Conservation (phyloP, 2,329 filamentous ascomycete species). For the Stagonosporopsis vannaccii region DNA sequence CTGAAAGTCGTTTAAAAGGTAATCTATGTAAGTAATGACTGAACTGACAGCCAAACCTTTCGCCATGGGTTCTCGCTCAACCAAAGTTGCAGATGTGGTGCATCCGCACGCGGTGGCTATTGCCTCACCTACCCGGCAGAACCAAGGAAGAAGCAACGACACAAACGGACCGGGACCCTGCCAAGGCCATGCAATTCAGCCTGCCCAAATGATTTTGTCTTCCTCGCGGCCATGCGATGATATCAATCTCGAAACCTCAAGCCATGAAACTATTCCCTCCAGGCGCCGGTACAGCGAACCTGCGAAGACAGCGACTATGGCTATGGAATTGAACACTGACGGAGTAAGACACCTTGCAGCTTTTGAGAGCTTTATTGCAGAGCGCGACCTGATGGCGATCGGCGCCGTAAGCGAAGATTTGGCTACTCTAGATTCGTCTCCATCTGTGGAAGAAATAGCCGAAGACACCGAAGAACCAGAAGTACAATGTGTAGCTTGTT, state of each 20-base stretch:
- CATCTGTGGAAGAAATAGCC: background rate
- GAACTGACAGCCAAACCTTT: background rate
- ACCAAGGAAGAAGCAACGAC: slow-evolving; percentile 16
- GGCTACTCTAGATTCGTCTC: background rate
- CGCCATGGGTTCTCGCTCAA: slow-evolving; percentile 40
- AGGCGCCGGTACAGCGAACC: slow-evolving; percentile 28
- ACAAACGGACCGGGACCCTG: slow-evolving; percentile 16
- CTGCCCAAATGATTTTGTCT: background rate
- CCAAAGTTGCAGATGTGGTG: slow-evolving; percentile 29
- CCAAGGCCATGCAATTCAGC: slow-evolving; percentile 17
- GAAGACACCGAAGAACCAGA: background rate
- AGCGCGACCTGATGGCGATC: slow-evolving; percentile 20
- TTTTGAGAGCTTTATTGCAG: slow-evolving; percentile 15
- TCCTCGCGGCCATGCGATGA: slow-evolving; percentile 18
- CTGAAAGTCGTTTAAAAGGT: slow-evolving; percentile 10
- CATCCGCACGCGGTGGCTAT: slow-evolving; percentile 26
- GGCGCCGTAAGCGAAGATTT: background rate
- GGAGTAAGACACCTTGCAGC: background rate
- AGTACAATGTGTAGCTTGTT: slow-evolving; percentile 36
- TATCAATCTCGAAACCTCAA: slow-evolving; percentile 9
- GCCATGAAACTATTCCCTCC: background rate
- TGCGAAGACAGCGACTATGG: background rate
- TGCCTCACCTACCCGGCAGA: slow-evolving; percentile 23
- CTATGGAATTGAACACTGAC: slow-evolving; percentile 3
- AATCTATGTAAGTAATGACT: background rate